Evolutionary conservation across 208 protist species (phyloP).

Genomic region (Acanthamoeba triangularis): DNA sequence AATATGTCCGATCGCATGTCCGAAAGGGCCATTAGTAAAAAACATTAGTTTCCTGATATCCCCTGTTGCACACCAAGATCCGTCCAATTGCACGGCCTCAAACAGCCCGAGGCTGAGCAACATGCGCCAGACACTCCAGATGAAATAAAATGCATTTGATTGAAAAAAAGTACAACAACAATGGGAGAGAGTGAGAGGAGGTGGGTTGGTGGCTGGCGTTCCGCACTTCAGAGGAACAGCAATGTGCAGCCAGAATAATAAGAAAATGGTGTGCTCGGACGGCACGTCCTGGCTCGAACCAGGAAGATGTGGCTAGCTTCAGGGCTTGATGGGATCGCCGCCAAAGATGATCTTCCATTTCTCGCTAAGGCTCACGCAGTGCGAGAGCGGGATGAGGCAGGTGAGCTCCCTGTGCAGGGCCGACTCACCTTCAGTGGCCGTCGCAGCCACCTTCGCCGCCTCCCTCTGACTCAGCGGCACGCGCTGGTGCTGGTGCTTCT

Average conservation of each 20-base stretch:
- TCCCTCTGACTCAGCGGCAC: background rate
- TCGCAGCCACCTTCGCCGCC: background rate
- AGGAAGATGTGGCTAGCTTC: background rate
- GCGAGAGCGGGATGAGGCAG: conserved; percentile 53
- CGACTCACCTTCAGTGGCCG: background rate
- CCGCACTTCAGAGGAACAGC: conserved; percentile 7
- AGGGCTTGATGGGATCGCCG: conserved; percentile 71
- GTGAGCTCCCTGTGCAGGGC: conserved; percentile 44
- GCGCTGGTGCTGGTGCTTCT: conserved; percentile 1
- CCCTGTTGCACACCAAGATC: too few species aligned
- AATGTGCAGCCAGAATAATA: conserved; percentile 9
- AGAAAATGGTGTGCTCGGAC: background rate
- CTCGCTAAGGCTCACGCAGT: conserved; percentile 35
- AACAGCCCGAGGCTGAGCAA: too few species aligned
- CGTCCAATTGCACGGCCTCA: too few species aligned
- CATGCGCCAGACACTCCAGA: too few species aligned
- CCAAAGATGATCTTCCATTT: conserved; percentile 67
- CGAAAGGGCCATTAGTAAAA: too few species aligned
- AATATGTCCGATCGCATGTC: too few species aligned
- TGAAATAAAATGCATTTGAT: background rate
- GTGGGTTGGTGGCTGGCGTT: background rate
- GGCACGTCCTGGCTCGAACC: background rate
- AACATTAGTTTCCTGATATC: too few species aligned
- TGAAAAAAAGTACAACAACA: background rate
- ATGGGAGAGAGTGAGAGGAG: background rate